A percentile compares a stretch with the other conserved stretches of the same genome.
phyloP scores from a whole-genome alignment of 768 basidiomycete genomes.

The Lepiota subincarnata region DNA sequence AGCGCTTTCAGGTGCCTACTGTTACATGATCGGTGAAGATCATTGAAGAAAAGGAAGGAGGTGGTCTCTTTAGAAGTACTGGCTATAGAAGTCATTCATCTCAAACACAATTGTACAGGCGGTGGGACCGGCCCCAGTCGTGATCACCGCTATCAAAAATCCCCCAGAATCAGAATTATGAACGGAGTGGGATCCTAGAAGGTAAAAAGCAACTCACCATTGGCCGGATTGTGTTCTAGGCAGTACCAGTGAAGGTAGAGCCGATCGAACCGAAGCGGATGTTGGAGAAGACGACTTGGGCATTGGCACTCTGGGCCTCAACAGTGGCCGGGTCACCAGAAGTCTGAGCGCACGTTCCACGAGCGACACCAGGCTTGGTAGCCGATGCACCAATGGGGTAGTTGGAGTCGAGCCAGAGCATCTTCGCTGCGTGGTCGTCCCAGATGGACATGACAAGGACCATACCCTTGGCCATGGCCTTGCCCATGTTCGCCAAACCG shows the following conservation, averaged over 20 bases:
- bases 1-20: too few species aligned
- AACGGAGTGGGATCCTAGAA: neutral
- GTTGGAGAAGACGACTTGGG: slow-evolving; percentile 45
- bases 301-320: slow-evolving; percentile 31
- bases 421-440: slow-evolving; percentile 46
- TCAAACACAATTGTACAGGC: slow-evolving; percentile 25
- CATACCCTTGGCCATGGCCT: slow-evolving; percentile 39
- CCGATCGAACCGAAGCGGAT: slow-evolving; percentile 46
- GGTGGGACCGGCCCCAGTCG: slow-evolving; percentile 28
- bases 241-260: slow-evolving; percentile 29
- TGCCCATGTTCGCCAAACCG: slow-evolving; percentile 33
- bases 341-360: slow-evolving; percentile 41
- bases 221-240: slow-evolving; percentile 23
- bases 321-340: slow-evolving; percentile 40
- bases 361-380: slow-evolving; percentile 35
- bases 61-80: slow-evolving; percentile 19
- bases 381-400: slow-evolving; percentile 32
- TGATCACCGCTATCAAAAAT: slow-evolving; percentile 22
- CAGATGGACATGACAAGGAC: slow-evolving; percentile 45
- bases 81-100: slow-evolving; percentile 28
- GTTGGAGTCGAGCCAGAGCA: slow-evolving; percentile 49
- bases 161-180: neutral
- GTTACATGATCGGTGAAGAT: too few species aligned
- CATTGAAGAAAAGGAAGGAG: neutral
- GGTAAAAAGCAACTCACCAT: slow-evolving; percentile 19